Evolutionary conservation across 176 grass and related monocot genomes (phyloP).

Genomic region (Alloteropsis semialata): DNA sequence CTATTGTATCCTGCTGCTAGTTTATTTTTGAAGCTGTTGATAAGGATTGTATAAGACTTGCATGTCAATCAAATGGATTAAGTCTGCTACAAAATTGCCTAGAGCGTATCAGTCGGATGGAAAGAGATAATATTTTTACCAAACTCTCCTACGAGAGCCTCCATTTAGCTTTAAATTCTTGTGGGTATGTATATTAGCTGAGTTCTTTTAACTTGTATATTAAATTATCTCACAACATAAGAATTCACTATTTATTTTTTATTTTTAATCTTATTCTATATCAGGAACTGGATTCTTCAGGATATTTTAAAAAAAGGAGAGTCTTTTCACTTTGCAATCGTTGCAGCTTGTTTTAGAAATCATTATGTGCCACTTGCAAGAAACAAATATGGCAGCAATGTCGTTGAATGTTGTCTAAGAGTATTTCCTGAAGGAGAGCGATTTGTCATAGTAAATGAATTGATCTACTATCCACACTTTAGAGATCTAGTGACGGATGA

Average conservation of each 20-base stretch:
- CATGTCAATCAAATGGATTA: constrained; percentile 35
- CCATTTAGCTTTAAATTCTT: constrained; percentile 36
- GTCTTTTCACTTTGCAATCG: neutral
- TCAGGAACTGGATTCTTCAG: constrained; percentile 61
- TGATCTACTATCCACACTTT: constrained; percentile 30
- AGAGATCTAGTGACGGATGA: constrained; percentile 42
- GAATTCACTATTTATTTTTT: neutral
- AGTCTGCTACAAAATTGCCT: constrained; percentile 39
- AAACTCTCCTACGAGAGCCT: neutral
- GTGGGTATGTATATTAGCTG: constrained; percentile 39
- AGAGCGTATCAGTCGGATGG: neutral
- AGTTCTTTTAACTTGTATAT: neutral
- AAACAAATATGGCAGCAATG: constrained; percentile 55
- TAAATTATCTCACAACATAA: too few relatives aligned
- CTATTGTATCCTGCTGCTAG: constrained; percentile 26
- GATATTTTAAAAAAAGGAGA: constrained; percentile 27
- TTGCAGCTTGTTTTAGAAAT: constrained; percentile 26
- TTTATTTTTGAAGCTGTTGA: constrained; percentile 41
- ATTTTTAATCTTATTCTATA: neutral
- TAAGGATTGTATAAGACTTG: constrained; percentile 18
- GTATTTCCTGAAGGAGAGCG: constrained; percentile 1
- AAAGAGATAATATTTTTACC: constrained; percentile 10
- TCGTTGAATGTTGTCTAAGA: constrained; percentile 58
- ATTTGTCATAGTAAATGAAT: constrained; percentile 27
- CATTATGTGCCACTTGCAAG: constrained; percentile 40